These are phyloP conservation scores for Syzygium aromaticum DNA, from an alignment of 345 rosid genomes.

Conservation along the genomic window DNA sequence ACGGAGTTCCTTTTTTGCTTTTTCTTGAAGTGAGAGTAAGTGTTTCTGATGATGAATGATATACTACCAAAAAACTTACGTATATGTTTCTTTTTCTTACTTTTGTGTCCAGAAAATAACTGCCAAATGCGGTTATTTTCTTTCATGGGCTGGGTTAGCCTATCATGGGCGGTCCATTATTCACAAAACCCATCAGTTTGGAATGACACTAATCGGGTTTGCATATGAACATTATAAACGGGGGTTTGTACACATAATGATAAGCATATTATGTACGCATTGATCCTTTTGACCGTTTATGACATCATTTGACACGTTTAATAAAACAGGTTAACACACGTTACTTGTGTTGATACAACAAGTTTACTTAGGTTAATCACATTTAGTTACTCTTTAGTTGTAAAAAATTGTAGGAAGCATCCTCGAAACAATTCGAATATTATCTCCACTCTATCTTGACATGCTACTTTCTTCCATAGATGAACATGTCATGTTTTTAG, in stretches of 20 bases:
- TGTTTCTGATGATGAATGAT: too few relatives aligned
- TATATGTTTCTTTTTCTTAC: too few relatives aligned
- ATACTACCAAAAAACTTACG: too few relatives aligned
- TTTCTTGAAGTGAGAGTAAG: too few relatives aligned
- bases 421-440: background rate
- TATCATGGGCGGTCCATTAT: too few relatives aligned
- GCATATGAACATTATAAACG: background rate
- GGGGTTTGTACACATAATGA: background rate
- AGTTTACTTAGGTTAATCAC: background rate
- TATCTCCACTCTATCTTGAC: background rate
- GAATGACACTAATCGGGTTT: background rate
- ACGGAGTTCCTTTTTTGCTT: too few relatives aligned
- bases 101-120: too few relatives aligned
- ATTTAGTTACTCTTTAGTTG: background rate
- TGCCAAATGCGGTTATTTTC: too few relatives aligned
- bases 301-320: background rate
- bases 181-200: too few relatives aligned
- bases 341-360: background rate
- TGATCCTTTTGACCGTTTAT: background rate
- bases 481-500: background rate
- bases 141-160: too few relatives aligned
- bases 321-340: background rate
- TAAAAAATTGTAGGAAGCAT: background rate
- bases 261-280: background rate
- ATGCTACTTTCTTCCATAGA: background rate